These are phyloP conservation scores for Furcasterigmium furcatum DNA, from an alignment of 2,329 filamentous ascomycete species.

Conservation along the genomic window DNA sequence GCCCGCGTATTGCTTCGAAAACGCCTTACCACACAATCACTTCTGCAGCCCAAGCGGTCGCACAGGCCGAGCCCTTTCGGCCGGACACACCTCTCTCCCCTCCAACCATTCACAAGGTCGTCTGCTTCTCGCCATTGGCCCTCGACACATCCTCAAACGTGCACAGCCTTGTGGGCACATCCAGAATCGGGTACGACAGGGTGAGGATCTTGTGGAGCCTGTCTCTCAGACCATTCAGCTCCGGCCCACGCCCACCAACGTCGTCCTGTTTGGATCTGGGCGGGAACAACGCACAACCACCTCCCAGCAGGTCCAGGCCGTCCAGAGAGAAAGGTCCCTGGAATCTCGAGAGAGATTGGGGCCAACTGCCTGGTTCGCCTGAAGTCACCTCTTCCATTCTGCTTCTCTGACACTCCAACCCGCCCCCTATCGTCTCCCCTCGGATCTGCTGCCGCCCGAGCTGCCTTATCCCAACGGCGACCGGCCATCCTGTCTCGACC, in stretches of 20 bases:
- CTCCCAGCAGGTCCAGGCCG: no score
- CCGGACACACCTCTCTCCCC: neutral
- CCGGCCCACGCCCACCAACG: neutral
- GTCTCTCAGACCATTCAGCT: slow-evolving; percentile 4
- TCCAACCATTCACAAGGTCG: neutral
- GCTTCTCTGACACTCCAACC: neutral
- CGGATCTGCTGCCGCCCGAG: no score
- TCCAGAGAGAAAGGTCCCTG: no score
- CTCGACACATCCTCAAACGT: slow-evolving; percentile 15
- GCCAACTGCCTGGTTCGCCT: no score
- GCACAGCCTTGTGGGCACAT: slow-evolving; percentile 16
- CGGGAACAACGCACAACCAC: neutral
- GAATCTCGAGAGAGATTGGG: no score
- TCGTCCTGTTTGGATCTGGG: no score
- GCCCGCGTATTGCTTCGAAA: no score
- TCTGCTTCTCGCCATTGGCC: neutral
- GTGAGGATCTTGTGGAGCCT: neutral
- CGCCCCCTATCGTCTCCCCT: no score
- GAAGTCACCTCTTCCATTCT: no score
- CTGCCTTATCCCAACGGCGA: neutral
- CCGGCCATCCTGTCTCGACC: no score
- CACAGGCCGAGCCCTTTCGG: no score
- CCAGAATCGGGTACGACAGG: neutral
- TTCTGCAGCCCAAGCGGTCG: neutral
- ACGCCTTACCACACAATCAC: neutral